A percentile compares a stretch with the other conserved stretches of the same genome.
Evolutionary conservation across 2,329 filamentous ascomycete species (phyloP).

Genomic region (Beauveria sp.): DNA sequence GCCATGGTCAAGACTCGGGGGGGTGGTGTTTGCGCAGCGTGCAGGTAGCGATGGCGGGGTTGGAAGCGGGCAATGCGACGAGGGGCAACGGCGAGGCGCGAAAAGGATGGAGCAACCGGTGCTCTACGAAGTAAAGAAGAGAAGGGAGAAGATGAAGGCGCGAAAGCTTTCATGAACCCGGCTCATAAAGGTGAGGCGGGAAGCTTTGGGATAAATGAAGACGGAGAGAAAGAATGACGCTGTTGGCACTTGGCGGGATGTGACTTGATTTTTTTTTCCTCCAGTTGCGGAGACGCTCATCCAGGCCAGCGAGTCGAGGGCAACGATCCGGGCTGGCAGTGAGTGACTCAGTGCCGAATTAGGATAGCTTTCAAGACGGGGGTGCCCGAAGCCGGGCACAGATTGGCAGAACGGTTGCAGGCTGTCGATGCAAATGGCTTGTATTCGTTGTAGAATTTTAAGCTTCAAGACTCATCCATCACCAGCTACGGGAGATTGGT

Average conservation of each 20-base stretch:
- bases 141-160: neutral
- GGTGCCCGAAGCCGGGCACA: neutral
- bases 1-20: slow-evolving; percentile 9
- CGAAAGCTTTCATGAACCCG: slow-evolving; percentile 10
- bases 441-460: no score
- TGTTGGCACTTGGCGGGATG: neutral
- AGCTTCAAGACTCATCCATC: no score
- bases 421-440: no score
- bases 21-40: neutral
- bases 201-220: neutral
- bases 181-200: slow-evolving; percentile 1
- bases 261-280: slow-evolving; percentile 6
- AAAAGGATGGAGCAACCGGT: slow-evolving; percentile 12
- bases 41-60: slow-evolving; percentile 8
- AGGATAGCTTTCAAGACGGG: neutral
- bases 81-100: neutral
- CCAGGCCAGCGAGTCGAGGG: neutral
- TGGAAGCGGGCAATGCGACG: neutral
- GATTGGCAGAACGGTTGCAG: neutral
- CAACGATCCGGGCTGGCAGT: neutral
- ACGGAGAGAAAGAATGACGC: neutral
- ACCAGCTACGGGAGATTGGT: no score
- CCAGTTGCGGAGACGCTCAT: slow-evolving; percentile 1
- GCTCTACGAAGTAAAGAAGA: slow-evolving; percentile 11
- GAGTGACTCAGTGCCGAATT: neutral